Evolutionary conservation across 352 stramenopile species (phyloP), one percentile per base, ranked within the genome.

Genomic region (Globisporangium paroecandrum): DNA sequence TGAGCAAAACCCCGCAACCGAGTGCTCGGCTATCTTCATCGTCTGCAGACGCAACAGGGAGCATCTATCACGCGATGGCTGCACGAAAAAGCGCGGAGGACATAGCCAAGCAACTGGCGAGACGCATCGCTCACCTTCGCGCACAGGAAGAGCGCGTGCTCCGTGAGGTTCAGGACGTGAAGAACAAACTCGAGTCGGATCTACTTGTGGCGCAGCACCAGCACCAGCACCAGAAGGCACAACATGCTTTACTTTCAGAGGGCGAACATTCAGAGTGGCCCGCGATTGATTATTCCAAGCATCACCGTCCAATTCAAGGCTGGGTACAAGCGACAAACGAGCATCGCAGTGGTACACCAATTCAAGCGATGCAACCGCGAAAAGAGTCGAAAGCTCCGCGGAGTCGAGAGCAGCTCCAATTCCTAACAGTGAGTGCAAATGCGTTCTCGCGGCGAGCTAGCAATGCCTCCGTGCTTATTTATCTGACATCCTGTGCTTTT

Each of bases 21-120:
- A 22, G 15, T 9, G 10, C 18, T 49, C 43, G 22, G 43, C 2
- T 22, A 12, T n/a, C 34, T 27, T 32, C 32, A 22, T 58, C 41
- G 4, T 27, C 41, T 32, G 55, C 60, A 22, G 7, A 62, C 24
- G 57, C 66, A 3, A 68, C 64, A 2, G 68, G 36, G 0, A 79
- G 71, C 66, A 74, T 90, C 18, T 89, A 87, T 34, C 73, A 74
- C 34, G 72, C 72, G 10, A 73, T 84, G 66, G 69, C 67, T 32
- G 77, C 80, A 10, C 75, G 80, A n/a, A 90, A 89, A 70, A 75
- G 65, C 24, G 80, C 82, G 0, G 82, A 90, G 62, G 74, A 86
- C 43, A 70, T 68, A 12, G 80, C 77, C 15, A 75, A 80, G 65
- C 77, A 86, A 18, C 60, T 90, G 25, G 68, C 78, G 10, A 63